Conservation (phyloP, 257 asterid species). For the Scutellaria baicalensis region DNA sequence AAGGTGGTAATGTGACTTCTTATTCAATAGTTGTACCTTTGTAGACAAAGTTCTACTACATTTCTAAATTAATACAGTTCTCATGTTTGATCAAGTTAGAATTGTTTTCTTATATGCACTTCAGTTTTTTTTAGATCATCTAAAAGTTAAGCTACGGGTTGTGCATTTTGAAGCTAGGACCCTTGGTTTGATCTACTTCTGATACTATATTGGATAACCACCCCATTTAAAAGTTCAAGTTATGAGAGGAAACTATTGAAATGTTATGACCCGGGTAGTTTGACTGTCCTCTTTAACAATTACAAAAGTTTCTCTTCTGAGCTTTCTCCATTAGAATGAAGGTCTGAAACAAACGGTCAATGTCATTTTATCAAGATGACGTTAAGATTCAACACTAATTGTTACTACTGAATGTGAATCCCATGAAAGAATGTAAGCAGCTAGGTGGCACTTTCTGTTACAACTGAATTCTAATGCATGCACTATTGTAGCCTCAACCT, state of each 20-base stretch:
- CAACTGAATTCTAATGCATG: not conserved
- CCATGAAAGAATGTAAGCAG: too few relatives aligned
- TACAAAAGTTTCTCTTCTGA: not conserved
- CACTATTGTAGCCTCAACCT: not conserved
- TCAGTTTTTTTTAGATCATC: not conserved
- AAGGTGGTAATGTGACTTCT: constrained; percentile 41
- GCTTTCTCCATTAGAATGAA: not conserved
- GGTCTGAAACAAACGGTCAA: not conserved
- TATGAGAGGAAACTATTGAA: too few relatives aligned
- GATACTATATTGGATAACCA: not conserved
- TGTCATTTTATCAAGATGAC: not conserved
- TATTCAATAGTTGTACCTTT: not conserved
- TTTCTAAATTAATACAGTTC: not conserved
- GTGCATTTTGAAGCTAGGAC: not conserved
- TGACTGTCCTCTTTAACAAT: not conserved
- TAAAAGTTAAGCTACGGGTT: not conserved
- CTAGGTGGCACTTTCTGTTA: not conserved
- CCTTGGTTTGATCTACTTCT: not conserved
- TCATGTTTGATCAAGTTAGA: not conserved
- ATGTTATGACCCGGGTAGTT: too few relatives aligned
- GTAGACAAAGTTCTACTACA: not conserved
- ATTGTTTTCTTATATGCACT: not conserved
- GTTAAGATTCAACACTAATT: too few relatives aligned
- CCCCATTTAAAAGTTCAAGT: not conserved
- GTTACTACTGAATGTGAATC: too few relatives aligned